phyloP scores from a whole-genome alignment of 306 rosid genomes.

The Sicyos edulis region DNA sequence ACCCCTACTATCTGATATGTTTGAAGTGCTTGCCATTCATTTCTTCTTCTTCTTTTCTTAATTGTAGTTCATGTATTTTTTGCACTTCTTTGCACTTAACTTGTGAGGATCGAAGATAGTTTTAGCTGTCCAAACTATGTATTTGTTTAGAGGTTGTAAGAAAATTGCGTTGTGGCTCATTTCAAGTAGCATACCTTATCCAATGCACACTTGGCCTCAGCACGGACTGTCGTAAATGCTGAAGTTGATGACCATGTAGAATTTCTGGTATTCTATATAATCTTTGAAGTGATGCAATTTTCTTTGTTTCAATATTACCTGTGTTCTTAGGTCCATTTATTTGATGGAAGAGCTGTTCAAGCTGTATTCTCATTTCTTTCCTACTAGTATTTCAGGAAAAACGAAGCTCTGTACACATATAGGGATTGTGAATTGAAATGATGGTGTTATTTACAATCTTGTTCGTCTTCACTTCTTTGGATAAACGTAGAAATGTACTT shows the following conservation, averaged over 20 bases:
- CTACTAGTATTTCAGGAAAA: not conserved
- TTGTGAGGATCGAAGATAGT: not conserved
- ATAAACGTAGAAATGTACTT: no score
- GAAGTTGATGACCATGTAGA: not conserved
- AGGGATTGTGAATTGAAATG: not conserved
- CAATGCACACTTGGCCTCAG: not conserved
- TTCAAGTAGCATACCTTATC: no score
- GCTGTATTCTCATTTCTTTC: slow-evolving; percentile 4
- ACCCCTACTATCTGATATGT: no score
- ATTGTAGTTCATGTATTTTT: not conserved
- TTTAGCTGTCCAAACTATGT: not conserved
- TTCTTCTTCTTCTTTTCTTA: not conserved
- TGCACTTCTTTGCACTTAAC: not conserved
- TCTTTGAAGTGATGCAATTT: slow-evolving; percentile 7
- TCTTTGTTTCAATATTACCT: not conserved
- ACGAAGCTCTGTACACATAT: not conserved
- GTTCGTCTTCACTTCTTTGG: no score
- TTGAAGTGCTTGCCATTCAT: not conserved
- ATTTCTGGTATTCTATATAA: not conserved
- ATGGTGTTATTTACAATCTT: slow-evolving; percentile 8
- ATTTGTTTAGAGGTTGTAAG: not conserved
- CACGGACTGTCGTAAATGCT: not conserved
- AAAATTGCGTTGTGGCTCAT: no score
- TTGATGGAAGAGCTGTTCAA: not conserved
- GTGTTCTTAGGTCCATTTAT: slow-evolving; percentile 10